These are phyloP conservation scores for Ganoderma lingzhi DNA, from an alignment of 1,284 basidiomycete genomes.

Conservation along the genomic window DNA sequence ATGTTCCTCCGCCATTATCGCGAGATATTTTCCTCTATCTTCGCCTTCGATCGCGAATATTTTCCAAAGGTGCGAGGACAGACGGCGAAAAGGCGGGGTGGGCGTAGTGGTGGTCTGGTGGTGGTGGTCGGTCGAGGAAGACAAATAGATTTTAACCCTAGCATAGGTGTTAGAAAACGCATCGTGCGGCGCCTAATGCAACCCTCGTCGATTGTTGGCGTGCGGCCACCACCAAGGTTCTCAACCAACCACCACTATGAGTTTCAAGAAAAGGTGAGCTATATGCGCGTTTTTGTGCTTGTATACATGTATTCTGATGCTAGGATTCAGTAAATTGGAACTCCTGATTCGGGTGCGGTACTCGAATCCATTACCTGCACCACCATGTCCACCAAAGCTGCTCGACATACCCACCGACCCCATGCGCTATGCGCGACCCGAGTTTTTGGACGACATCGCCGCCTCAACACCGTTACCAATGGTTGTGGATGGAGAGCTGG, in stretches of 20 bases:
- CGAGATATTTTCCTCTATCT: background rate
- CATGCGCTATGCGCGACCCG: conserved; percentile 84
- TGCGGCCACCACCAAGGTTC: background rate
- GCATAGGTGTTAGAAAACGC: background rate
- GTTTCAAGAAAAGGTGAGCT: conserved; percentile 31
- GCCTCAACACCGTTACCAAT: conserved; percentile 87
- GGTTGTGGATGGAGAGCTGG: conserved; percentile 93
- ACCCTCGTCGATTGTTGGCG: background rate
- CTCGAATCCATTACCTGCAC: conserved; percentile 90
- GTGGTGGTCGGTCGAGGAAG: background rate
- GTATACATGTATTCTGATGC: background rate
- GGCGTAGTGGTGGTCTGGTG: background rate
- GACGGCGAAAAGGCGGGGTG: background rate
- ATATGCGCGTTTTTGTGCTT: background rate
- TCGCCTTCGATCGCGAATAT: background rate
- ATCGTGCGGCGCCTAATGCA: background rate
- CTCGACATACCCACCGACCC: conserved; percentile 89
- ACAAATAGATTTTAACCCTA: background rate
- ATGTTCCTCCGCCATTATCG: conserved; percentile 1
- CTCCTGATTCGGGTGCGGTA: conserved; percentile 92
- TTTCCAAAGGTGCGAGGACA: background rate
- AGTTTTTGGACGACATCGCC: conserved; percentile 83
- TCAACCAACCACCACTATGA: conserved; percentile 22
- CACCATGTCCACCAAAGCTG: conserved; percentile 94
- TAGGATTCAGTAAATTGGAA: conserved; percentile 71